These are phyloP conservation scores for Balakata baccata DNA, from an alignment of 345 rosid species.

Conservation along the genomic window DNA sequence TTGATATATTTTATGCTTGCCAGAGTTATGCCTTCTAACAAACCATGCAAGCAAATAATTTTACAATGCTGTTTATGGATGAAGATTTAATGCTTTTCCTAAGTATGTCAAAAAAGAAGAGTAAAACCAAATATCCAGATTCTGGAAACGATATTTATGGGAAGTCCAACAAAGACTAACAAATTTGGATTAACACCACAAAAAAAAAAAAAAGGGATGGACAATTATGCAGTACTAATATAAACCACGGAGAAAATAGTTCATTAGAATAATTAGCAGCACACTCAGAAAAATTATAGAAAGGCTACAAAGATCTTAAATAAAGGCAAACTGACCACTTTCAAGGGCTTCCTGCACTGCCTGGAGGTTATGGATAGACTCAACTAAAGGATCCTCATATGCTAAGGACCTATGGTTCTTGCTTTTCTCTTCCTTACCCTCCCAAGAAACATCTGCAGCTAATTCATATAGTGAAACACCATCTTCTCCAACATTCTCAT, in stretches of 20 bases:
- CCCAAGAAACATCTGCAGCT: constrained; percentile 46
- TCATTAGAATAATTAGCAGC: neutral
- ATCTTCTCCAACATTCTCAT: constrained; percentile 38
- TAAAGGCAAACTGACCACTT: constrained; percentile 39
- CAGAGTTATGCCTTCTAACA: neutral
- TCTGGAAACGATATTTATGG: neutral
- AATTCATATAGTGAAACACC: constrained; percentile 43
- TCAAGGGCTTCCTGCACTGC: constrained; percentile 62
- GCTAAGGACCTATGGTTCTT: constrained; percentile 36
- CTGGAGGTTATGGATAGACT: constrained; percentile 49
- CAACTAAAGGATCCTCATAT: constrained; percentile 51
- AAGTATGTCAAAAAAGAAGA: neutral
- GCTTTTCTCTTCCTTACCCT: constrained; percentile 38
- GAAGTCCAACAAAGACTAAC: neutral
- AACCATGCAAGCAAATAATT: neutral
- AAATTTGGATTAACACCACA: neutral
- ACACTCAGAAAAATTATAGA: neutral
- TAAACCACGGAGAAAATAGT: neutral
- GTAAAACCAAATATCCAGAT: neutral
- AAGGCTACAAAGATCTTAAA: constrained; percentile 4
- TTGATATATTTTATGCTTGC: neutral
- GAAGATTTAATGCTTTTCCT: neutral
- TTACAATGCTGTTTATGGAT: neutral
- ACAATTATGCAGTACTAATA: neutral
- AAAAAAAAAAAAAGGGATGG: neutral